A percentile compares a stretch with the other conserved stretches of the same genome.
Evolutionary conservation across 1,284 basidiomycete genomes (phyloP).

Genomic region (Phlebopus sp.): DNA sequence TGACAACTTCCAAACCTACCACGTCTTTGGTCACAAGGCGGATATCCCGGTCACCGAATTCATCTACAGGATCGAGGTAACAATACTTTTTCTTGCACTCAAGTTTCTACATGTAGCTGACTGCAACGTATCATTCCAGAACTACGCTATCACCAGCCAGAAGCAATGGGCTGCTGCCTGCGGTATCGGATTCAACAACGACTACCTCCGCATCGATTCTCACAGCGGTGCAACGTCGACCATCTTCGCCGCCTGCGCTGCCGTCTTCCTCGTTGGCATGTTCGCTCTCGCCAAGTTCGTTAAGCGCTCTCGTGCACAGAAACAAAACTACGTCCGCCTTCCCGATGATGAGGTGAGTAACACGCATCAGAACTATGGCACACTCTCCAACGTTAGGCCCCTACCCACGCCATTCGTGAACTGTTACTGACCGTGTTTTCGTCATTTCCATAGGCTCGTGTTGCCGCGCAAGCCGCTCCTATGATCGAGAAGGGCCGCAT

Average conservation of each 20-base stretch:
- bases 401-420: constrained; percentile 2
- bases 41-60: constrained; percentile 78
- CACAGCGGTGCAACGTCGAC: constrained; percentile 36
- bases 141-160: constrained; percentile 65
- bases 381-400: constrained; percentile 5
- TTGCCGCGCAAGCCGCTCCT: constrained; percentile 18
- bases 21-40: constrained; percentile 65
- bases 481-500: constrained; percentile 30
- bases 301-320: constrained; percentile 42
- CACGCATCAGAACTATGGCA: constrained; percentile 12
- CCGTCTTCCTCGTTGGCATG: constrained; percentile 44
- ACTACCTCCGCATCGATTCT: constrained; percentile 35
- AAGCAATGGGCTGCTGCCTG: constrained; percentile 65
- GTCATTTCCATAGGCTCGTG: constrained; percentile 15
- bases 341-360: constrained; percentile 56
- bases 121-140: constrained; percentile 36
- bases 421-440: constrained; percentile 12
- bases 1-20: constrained; percentile 55
- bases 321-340: constrained; percentile 49
- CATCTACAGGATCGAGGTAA: constrained; percentile 72
- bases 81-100: constrained; percentile 61
- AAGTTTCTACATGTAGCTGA: not conserved
- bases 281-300: constrained; percentile 40
- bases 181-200: constrained; percentile 33
- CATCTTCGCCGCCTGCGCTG: constrained; percentile 44